Conservation (phyloP, 108 stramenopile species). For the Chaetoceros muelleri region DNA sequence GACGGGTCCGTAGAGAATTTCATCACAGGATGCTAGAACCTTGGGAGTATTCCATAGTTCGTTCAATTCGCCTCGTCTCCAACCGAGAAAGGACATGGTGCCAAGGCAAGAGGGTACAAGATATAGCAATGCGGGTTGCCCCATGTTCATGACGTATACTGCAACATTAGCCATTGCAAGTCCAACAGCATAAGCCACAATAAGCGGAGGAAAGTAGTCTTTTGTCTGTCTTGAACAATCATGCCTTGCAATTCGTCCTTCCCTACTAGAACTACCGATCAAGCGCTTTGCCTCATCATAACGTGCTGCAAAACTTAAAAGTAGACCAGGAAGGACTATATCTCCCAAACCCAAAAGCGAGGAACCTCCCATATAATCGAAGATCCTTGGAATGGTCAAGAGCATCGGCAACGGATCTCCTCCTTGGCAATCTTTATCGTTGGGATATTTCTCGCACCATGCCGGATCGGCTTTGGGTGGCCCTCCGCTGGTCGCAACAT, state of each 20-base stretch:
- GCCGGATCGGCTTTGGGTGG: conserved; percentile 47
- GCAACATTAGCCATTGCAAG: conserved; percentile 81
- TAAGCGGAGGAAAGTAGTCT: conserved; percentile 70
- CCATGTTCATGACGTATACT: conserved; percentile 74
- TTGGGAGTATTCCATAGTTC: conserved; percentile 70
- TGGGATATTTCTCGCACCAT: conserved; percentile 87
- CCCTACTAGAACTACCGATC: conserved; percentile 15
- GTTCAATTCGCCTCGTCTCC: conserved; percentile 41
- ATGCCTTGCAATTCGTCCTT: conserved; percentile 5
- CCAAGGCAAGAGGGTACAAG: conserved; percentile 86
- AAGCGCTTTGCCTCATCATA: conserved; percentile 33
- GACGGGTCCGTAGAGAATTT: conserved; percentile 30
- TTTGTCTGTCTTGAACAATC: conserved; percentile 7
- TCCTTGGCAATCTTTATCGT: conserved; percentile 55
- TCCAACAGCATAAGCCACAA: conserved; percentile 79
- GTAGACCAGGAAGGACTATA: conserved; percentile 62
- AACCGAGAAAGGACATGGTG: conserved; percentile 50
- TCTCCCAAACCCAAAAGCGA: conserved; percentile 88
- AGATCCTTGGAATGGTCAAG: conserved; percentile 47
- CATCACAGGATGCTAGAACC: conserved; percentile 48
- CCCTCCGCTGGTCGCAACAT: conserved; percentile 61
- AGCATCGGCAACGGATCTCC: conserved; percentile 87
- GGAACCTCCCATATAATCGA: conserved; percentile 74
- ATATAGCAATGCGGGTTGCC: conserved; percentile 89
- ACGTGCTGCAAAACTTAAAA: conserved; percentile 53